Base-by-base conservation (phyloP, 805 yeast species). In the Blastobotrys parvus region DNA sequence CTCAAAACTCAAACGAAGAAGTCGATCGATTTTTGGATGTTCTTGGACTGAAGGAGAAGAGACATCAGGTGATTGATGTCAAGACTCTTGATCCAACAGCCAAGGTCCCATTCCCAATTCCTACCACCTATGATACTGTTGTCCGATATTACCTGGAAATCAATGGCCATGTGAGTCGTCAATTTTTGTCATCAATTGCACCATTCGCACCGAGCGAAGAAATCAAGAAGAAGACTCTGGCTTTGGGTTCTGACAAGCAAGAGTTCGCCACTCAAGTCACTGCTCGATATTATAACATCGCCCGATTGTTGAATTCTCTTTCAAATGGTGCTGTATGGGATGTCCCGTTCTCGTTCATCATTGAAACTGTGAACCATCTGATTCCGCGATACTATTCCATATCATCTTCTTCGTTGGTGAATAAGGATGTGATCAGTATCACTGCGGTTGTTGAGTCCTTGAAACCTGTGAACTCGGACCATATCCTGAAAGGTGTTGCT, bases 301-400 rank as follows among this genome's bases (percentile, higher is more conserved):
- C 95, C 15, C 92, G 89, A 49, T 79, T 83, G 6, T 70, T 90
- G 50, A 63, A 71, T 39, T 45, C 62, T 18, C 61, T 89, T 36
- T 82, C 95, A 13, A 56, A 68, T 11, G 87, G 85, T 44, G 56
- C 48, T 21, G 62, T 75, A n/a, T 92, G 97, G 97, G 52, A 60
- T 11, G 83, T 90, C 38, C 96, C 97, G 25, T 82, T 90, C 69
- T 80, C 78, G 48, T 85, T 89, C 58, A 64, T 92, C 32, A 69
- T 89, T 53, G 98, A 90, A 68, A 73, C 82, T 23, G 62, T 92
- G 49, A 75, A 88, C 35, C 84, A 78, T 53, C 68, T 92, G 57
- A 94, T 83, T 62, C 95, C 97, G 34, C 89, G 98, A 63, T 90
- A 87, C 68, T 90, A 90, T 66, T 90, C 97, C 18, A 90, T 90